Percentiles rank a stretch among this genome's conserved stretches.
Conservation (phyloP, 1,139 yeast species). For the Groenewaldozyma auringiensis region DNA sequence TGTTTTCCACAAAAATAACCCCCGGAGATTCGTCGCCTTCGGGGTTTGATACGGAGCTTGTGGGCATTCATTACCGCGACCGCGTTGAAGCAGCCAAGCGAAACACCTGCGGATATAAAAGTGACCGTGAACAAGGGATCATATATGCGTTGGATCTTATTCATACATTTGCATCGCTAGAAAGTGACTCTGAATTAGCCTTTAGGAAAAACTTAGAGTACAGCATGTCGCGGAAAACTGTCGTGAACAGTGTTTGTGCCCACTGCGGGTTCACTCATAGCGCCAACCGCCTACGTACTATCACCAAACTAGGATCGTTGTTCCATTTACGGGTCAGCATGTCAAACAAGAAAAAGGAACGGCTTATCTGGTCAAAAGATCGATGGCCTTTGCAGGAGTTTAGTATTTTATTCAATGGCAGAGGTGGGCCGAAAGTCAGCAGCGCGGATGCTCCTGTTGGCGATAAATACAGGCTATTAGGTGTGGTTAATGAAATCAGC, state of each 20-base stretch:
- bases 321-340: conserved; percentile 3
- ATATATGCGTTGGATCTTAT: not conserved
- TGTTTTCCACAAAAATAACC: not conserved
- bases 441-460: conserved; percentile 6
- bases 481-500: conserved; percentile 34
- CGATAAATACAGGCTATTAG: conserved; percentile 28
- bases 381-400: conserved; percentile 22
- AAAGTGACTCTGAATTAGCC: not conserved
- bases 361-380: conserved; percentile 14
- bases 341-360: conserved; percentile 4
- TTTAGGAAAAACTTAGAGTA: not conserved
- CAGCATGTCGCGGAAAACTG: not conserved
- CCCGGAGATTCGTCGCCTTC: not conserved
- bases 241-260: not conserved
- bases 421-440: not conserved
- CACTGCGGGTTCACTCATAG: not conserved
- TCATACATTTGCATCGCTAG: not conserved
- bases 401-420: conserved; percentile 6
- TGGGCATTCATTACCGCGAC: not conserved
- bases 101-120: not conserved
- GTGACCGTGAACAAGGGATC: not conserved
- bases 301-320: not conserved
- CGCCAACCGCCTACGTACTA: not conserved
- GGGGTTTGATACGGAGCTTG: not conserved
- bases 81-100: not conserved